Evolutionary conservation across 2,329 filamentous ascomycete species (phyloP), one percentile per base, ranked within the genome.

Genomic region (Pestalotiopsis sp.): DNA sequence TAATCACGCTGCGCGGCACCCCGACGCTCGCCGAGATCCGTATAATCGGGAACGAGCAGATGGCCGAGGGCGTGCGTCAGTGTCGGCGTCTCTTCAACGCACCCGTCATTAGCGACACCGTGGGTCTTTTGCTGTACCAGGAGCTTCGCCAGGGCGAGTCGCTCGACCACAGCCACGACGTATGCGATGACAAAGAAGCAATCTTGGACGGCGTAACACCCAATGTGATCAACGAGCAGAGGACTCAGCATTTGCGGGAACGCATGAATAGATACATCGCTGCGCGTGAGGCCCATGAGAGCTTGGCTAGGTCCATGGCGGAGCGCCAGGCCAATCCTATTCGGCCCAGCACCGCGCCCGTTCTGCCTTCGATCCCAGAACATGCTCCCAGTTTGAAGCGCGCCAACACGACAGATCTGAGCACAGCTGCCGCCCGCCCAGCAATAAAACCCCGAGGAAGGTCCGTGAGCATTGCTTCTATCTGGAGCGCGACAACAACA

Each of bases 41-140:
- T 64, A 71, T 73, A 69, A 74, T 74, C 62, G 72, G 72, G 38
- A 74, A 74, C 61, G 72, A 74, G 59, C 57, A 65, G 14, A 14
- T 67, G 45, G 49, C 38, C 4, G 14, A 6, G 2, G 72, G 72
- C 2, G 69, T 73, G 20, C 59, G 68, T 6, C 65, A 68, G 27
- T 74, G 72, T 67, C 69, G 71, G 23, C 69, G 67, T 12, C 71
- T 73, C 20, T 74, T 74, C 69, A 72, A 73, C 64, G 72, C 72
- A 13, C 72, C 72, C 25, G 72, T 74, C 11, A 68, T 74, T 31
- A 72, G 69, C 61, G 72, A 74, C 56, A 39, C 67, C 27, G 62
- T 74, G 12, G 72, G 72, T 11, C 59, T 66, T n/a, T 69, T 73
- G 9, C 64, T 74, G 1, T 74, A 71, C 68, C 23, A 65, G 52